Percentiles rank a stretch among this genome's conserved stretches.
Conservation (phyloP, 1,284 basidiomycete genomes). For the Ceratobasidium sp. region DNA sequence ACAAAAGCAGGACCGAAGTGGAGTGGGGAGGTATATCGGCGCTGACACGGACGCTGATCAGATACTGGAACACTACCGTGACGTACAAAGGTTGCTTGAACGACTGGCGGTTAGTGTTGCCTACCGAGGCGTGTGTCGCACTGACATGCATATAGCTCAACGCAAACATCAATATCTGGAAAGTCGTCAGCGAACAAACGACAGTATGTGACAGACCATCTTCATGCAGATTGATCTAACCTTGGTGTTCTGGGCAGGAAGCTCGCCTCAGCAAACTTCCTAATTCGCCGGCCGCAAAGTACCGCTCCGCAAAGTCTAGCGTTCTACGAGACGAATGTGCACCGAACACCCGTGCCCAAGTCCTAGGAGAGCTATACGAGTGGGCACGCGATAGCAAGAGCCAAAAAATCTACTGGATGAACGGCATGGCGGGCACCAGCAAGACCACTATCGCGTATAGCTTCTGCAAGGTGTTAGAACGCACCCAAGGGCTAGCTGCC, state of each 20-base stretch:
- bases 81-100: background rate
- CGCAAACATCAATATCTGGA: slow-evolving; percentile 20
- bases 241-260: background rate
- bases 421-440: slow-evolving; percentile 1
- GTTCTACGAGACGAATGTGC: background rate
- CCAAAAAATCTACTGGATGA: slow-evolving; percentile 29
- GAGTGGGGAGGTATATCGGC: background rate
- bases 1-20: background rate
- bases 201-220: background rate
- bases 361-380: background rate
- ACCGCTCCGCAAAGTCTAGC: background rate
- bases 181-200: slow-evolving; percentile 5
- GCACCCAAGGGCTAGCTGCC: background rate
- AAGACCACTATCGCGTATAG: slow-evolving; percentile 28
- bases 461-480: background rate
- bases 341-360: background rate
- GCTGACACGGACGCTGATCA: background rate
- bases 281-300: background rate
- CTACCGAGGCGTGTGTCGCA: too few relatives aligned
- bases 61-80: background rate
- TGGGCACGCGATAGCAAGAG: background rate
- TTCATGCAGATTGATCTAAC: background rate
- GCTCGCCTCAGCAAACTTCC: background rate
- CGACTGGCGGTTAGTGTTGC: background rate
- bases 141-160: background rate